Conservation (phyloP, 169 alveolate genomes). For the Miamiensis avidus region DNA sequence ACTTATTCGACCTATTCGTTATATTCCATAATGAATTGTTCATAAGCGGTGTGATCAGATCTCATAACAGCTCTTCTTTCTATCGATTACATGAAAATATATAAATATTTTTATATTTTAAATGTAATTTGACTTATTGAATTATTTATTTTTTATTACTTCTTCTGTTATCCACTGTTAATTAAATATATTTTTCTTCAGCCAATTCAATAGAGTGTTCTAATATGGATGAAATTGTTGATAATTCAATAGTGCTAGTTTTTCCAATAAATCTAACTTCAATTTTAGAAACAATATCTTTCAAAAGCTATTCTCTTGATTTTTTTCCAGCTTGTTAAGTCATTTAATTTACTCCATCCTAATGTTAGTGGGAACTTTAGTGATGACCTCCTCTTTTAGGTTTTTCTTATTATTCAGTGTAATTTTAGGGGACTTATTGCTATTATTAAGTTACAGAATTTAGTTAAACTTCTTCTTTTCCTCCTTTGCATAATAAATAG, state of each 20-base stretch:
- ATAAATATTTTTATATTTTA: too few relatives aligned
- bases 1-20: slow-evolving; percentile 12
- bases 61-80: slow-evolving; percentile 21
- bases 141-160: not conserved
- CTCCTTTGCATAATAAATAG: too few relatives aligned
- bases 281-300: not conserved
- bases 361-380: not conserved
- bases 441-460: too few relatives aligned
- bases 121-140: too few relatives aligned
- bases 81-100: not conserved
- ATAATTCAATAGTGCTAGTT: not conserved
- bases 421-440: not conserved
- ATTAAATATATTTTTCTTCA: too few relatives aligned
- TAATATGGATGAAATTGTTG: not conserved
- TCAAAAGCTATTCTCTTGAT: too few relatives aligned
- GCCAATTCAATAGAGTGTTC: not conserved
- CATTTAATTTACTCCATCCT: too few relatives aligned
- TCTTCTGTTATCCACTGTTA: not conserved
- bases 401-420: too few relatives aligned
- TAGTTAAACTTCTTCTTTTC: too few relatives aligned
- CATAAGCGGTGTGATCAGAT: not conserved
- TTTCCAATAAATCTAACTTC: not conserved
- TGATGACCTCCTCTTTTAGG: not conserved
- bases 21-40: slow-evolving; percentile 3
- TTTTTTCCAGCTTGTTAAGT: too few relatives aligned